Evolutionary conservation across 1,139 yeast species (phyloP), one percentile per base, ranked within the genome.

Genomic region (Tardiomyces depauwii): DNA sequence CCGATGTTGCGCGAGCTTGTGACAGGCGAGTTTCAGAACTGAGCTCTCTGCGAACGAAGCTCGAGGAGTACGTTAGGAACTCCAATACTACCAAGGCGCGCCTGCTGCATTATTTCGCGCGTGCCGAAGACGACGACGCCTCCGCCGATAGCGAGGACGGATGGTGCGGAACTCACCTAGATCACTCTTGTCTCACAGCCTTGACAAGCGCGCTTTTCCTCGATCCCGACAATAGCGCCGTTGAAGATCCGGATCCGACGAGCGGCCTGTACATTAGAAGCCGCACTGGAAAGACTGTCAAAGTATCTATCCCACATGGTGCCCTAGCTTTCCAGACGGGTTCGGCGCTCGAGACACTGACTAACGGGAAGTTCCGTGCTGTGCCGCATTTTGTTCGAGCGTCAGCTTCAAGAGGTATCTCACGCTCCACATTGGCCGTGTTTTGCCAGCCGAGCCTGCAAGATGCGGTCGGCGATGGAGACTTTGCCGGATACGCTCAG

Each of bases 151-250:
- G 28, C 6, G 64, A 62, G 39, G 68, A 63, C 39, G 68, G 70
- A 45, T 79, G 85, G 84, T 79, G 85, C 60, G 83, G 82, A 1
- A 81, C 77, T 53, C 85, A 79, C 56, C 54, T 73, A 42, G 84
- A 79, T 58, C 84, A 78, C 55, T 75, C 81, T 2, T 77, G 83
- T 55, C 60, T 79, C 32, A 79, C 84, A 0, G 84, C 80, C 0
- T 64, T 78, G 38, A 77, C 82, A 0, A 72, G 80, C 12, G 82
- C 82, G 13, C 58, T 76, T 53, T 76, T 69, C 50, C 53, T 75
- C n/a, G 72, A 73, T 48, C 18, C 21, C 25, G 28, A 43, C 42
- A 36, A 49, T 13, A 18, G 51, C 49, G 14, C 56, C 71, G 2
- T 64, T 56, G 2, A 9, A 43, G 61, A 64, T 14, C 78, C 79